A percentile compares a stretch with the other conserved stretches of the same genome.
Conservation (phyloP, 371 early-diverging fungal genomes). For the Mortierella sp. region DNA sequence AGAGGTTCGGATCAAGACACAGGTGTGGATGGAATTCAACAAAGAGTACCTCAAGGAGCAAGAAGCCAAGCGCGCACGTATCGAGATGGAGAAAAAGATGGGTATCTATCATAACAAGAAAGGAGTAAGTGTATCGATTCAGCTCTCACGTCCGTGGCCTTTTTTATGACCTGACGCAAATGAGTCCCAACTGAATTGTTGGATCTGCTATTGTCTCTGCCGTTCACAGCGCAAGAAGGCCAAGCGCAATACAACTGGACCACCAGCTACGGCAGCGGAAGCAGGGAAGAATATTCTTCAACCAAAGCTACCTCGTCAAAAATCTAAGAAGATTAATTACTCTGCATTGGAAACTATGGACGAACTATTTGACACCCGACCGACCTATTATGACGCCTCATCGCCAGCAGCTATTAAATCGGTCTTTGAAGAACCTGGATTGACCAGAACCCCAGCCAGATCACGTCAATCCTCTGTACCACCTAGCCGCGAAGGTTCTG, state of each 20-base stretch:
- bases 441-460: conserved; percentile 28
- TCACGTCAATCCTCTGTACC: conserved; percentile 48
- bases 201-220: not conserved
- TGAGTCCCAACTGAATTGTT: too few species aligned
- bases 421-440: conserved; percentile 49
- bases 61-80: conserved; percentile 57
- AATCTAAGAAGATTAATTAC: conserved; percentile 93
- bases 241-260: conserved; percentile 45
- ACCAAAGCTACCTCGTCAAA: conserved; percentile 63
- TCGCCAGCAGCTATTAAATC: conserved; percentile 43
- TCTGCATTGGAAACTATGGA: conserved; percentile 73
- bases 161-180: too few species aligned
- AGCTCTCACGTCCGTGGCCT: too few species aligned
- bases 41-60: conserved; percentile 86
- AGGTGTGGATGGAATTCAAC: conserved; percentile 88
- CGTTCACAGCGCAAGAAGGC: conserved; percentile 46
- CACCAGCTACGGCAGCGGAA: conserved; percentile 72
- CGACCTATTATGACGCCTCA: conserved; percentile 9
- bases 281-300: conserved; percentile 79
- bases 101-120: conserved; percentile 57
- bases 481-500: conserved; percentile 46
- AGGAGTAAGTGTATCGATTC: conserved; percentile 57
- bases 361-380: conserved; percentile 69
- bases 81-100: conserved; percentile 62
- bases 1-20: conserved; percentile 81